Evolutionary conservation across 1,284 basidiomycete species (phyloP).

Genomic region (Puccinia brachypodii): DNA sequence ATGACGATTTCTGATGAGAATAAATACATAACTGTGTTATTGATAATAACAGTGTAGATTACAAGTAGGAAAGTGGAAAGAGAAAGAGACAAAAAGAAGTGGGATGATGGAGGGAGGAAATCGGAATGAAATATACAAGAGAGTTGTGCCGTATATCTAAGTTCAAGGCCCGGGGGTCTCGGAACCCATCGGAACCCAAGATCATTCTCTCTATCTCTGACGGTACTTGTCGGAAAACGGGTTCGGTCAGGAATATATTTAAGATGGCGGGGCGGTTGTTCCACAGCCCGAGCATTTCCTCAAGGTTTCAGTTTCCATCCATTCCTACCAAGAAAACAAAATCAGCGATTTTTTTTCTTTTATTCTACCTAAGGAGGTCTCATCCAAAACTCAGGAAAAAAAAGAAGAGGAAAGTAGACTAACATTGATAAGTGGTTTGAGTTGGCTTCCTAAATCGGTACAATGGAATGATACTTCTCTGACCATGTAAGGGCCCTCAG

Average conservation of each 20-base stretch:
- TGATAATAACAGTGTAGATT: too few species aligned
- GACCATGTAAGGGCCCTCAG: conserved; percentile 74
- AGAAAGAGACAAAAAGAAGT: too few species aligned
- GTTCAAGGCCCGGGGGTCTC: too few species aligned
- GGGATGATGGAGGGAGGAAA: too few species aligned
- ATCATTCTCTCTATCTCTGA: background rate
- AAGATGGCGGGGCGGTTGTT: conserved; percentile 61
- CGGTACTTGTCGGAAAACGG: background rate
- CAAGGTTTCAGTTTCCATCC: conserved; percentile 66
- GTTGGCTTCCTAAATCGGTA: conserved; percentile 85
- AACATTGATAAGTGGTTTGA: conserved; percentile 81
- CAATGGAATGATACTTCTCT: conserved; percentile 84
- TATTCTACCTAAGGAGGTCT: too few species aligned
- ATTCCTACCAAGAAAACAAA: conserved; percentile 58
- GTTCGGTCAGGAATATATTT: background rate
- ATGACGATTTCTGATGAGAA: too few species aligned
- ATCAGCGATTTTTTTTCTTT: background rate
- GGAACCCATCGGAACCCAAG: background rate
- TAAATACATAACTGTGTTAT: too few species aligned
- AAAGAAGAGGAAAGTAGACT: background rate
- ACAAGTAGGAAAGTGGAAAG: too few species aligned
- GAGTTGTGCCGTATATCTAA: too few species aligned
- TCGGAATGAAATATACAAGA: too few species aligned
- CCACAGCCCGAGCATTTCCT: conserved; percentile 73
- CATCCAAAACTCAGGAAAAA: too few species aligned